These are phyloP conservation scores for Durotheca rogersii DNA, from an alignment of 495 filamentous ascomycete genomes.

Conservation along the genomic window DNA sequence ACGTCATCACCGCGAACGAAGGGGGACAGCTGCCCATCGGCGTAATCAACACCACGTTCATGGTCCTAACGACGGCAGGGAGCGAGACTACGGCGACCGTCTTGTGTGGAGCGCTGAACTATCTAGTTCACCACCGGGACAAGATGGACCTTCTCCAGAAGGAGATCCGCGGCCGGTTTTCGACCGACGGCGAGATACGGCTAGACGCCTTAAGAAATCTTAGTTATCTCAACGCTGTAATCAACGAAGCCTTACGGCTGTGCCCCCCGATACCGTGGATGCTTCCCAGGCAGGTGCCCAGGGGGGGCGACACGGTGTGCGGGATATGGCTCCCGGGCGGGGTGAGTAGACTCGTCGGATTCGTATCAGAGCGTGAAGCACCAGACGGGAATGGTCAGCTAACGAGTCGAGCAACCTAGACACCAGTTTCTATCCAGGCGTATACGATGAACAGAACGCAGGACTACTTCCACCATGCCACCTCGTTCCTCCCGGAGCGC, in stretches of 20 bases:
- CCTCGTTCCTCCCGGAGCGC: constrained; percentile 43
- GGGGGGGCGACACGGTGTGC: constrained; percentile 36
- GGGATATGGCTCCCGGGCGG: constrained; percentile 32
- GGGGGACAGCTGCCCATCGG: constrained; percentile 17
- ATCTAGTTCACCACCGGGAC: constrained; percentile 47
- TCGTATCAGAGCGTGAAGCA: background rate
- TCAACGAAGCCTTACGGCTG: constrained; percentile 49
- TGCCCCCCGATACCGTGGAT: constrained; percentile 38
- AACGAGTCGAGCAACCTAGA: constrained; percentile 8
- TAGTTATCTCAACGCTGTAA: constrained; percentile 46
- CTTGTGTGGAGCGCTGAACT: constrained; percentile 50
- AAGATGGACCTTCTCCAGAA: constrained; percentile 37
- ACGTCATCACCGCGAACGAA: constrained; percentile 10
- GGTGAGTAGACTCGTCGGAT: constrained; percentile 6
- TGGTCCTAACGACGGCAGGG: constrained; percentile 43
- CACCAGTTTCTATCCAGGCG: constrained; percentile 35
- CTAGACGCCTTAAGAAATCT: constrained; percentile 40
- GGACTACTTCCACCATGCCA: constrained; percentile 11
- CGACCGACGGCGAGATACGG: constrained; percentile 43
- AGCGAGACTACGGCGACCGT: constrained; percentile 60
- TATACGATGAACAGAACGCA: constrained; percentile 32
- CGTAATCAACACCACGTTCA: constrained; percentile 47
- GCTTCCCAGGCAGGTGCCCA: constrained; percentile 35
- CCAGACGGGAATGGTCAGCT: too few relatives aligned
- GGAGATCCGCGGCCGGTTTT: constrained; percentile 52